Base-by-base conservation (phyloP, 306 rosid species). In the Gynostemma pentaphyllum region DNA sequence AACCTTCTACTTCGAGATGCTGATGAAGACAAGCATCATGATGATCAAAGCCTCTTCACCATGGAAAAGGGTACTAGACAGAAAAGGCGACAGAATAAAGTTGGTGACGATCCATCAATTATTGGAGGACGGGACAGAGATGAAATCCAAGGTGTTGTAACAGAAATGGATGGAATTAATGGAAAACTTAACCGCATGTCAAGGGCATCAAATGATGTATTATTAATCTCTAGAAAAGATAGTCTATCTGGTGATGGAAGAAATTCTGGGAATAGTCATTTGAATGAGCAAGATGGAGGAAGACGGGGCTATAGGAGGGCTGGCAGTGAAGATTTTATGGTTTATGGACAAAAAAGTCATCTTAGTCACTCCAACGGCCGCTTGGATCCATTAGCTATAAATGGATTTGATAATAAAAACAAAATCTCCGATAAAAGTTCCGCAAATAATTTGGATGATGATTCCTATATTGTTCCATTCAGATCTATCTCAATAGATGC, bases 1-100 rank as follows among this genome's bases (percentile, higher is more conserved):
- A 88, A 67, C 62, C 85, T 86, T 76, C 80, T 94, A 74, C 87
- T 94, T n/a, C 78, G 85, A 73, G 95, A 94, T 83, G 94, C 74
- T 62, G 87, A 86, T 80, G 91, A 83, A 30, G 90, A 86, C 42
- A 82, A 81, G 65, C 86, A 44, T 55, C 73, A 62, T 63, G 75
- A 76, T 76, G 91, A 81, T 73, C 85, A 83, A 68, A 82, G 79
- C 28, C 77, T 82, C 72, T 76, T 78, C 72, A 79, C 84, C n/a
- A 66, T 55, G 71, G 87, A 76, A 78, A 81, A 77, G 73, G 78
- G 28, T 53, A 72, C 53, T 70, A 71, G 26, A 51, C 50, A 48
- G 56, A 80, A 82, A 77, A 81, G 81, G 59, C 72, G 72, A 67
- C 87, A 72, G 29, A 76, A 62, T 41, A 71, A 71, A 44, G 71